Evolutionary conservation across 768 basidiomycete species (phyloP), one percentile per base, ranked within the genome.

Genomic region (Mycena rosella): DNA sequence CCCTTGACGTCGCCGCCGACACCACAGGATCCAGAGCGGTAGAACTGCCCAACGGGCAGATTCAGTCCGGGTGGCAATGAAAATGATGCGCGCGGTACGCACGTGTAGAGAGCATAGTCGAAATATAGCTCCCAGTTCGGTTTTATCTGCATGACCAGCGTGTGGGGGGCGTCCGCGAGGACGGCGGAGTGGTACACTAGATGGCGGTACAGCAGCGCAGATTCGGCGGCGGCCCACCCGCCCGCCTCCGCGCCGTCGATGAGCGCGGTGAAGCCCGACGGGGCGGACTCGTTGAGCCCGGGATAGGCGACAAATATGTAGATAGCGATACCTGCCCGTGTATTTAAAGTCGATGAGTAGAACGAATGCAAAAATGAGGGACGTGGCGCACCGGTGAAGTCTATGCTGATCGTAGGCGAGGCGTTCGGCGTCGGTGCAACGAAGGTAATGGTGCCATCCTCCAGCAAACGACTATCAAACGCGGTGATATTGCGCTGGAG

Each of bases 91-190:
- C n/a, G 48, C 6, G 26, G 10, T 5, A 61, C 60, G 60, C 20
- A 61, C 60, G 60, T 61, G 32, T 52, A 61, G 1, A 61, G 14
- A 5, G 17, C 36, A 24, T 52, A 61, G 29, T 61, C 60, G 38
- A 61, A 61, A 34, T 52, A 61, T 3, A 61, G 49, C 49, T 61
- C 60, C 60, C 60, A 61, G 22, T 53, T 22, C 7, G 60, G 48
- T 6, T 30, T 36, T 7, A 61, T 52, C 24, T 61, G 49, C 20
- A 61, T 38, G 2, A 53, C 51, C 5, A 61, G 22, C 8, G n/a
- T 40, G 14, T 61, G 60, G 14, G 26, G 38, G 3, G 14, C 49
- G 27, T 61, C 49, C 18, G 60, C 3, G 11, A 61, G 26, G 2
- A 34, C 24, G 2, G 48, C 49, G 40, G 51, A 51, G 11, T 2